Conservation (phyloP, 2,329 filamentous ascomycete genomes). For the Lachnellula cervina region DNA sequence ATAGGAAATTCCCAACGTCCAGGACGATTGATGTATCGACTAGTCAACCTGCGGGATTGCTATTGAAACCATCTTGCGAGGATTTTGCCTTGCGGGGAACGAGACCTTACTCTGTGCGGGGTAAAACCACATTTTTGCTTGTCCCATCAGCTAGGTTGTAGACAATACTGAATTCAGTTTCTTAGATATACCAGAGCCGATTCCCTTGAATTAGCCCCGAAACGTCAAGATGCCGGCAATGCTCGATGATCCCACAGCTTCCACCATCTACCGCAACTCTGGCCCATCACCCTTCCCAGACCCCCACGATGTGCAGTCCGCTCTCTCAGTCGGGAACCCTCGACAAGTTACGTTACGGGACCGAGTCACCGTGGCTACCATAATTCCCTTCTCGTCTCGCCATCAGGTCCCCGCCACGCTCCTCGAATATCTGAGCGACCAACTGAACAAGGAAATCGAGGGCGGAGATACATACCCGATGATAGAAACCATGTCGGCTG, state of each 20-base stretch:
- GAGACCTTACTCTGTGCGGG: neutral
- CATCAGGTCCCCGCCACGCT: conserved; percentile 57
- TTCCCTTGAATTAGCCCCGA: neutral
- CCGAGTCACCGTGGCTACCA: conserved; percentile 60
- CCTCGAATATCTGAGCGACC: conserved; percentile 58
- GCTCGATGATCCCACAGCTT: conserved; percentile 54
- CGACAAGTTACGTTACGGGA: conserved; percentile 62
- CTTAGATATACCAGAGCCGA: conserved; percentile 1
- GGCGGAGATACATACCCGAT: conserved; percentile 70
- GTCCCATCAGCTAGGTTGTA: neutral
- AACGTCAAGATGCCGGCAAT: conserved; percentile 50
- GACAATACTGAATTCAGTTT: neutral
- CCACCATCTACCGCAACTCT: conserved; percentile 50
- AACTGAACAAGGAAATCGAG: conserved; percentile 67
- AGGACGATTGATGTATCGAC: neutral
- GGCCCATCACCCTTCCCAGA: conserved; percentile 48
- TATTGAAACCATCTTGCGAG: neutral
- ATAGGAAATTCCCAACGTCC: conserved; percentile 1
- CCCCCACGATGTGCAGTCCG: conserved; percentile 45
- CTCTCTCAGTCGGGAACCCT: conserved; percentile 44
- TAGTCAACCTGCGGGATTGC: neutral
- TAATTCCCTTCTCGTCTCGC: conserved; percentile 61
- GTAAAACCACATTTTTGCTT: neutral
- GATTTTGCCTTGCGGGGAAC: neutral
- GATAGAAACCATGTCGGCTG: conserved; percentile 55